Percentiles rank a stretch among this genome's conserved stretches.
Conservation (phyloP, 805 yeast species). For the Candida namnaoensis region DNA sequence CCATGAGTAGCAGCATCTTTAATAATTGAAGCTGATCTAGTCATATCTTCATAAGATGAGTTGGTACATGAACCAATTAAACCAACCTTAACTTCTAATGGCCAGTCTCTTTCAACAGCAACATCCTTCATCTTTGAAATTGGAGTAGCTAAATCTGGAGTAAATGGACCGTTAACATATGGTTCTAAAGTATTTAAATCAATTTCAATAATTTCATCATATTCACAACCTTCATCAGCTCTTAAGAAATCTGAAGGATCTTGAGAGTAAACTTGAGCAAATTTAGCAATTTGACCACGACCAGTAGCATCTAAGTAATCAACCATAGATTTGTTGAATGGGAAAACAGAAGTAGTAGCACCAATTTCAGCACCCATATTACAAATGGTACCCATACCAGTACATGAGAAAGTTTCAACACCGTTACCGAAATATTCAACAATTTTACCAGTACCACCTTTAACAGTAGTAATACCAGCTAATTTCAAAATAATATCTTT, state of each 20-base stretch:
- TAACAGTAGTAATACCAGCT: constrained; percentile 91
- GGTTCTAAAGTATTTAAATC: constrained; percentile 89
- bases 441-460: constrained; percentile 97
- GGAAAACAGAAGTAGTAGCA: constrained; percentile 97
- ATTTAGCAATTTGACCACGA: constrained; percentile 77
- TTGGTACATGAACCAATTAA: constrained; percentile 98
- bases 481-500: constrained; percentile 89
- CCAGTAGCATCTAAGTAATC: constrained; percentile 82
- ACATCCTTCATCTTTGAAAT: constrained; percentile 79
- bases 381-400: constrained; percentile 99
- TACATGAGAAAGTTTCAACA: constrained; percentile 84
- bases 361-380: constrained; percentile 99
- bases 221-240: constrained; percentile 91
- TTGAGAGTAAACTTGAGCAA: constrained; percentile 60
- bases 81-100: constrained; percentile 86
- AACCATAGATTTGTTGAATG: constrained; percentile 85
- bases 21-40: constrained; percentile 90
- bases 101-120: constrained; percentile 86
- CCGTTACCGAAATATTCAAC: constrained; percentile 97
- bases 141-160: constrained; percentile 97
- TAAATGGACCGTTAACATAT: constrained; percentile 95
- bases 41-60: constrained; percentile 97
- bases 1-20: constrained; percentile 88
- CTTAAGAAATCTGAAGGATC: constrained; percentile 53
- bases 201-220: constrained; percentile 88